Base-by-base conservation (phyloP, 148 eudicot genomes). In the Arctostaphylos glauca region DNA sequence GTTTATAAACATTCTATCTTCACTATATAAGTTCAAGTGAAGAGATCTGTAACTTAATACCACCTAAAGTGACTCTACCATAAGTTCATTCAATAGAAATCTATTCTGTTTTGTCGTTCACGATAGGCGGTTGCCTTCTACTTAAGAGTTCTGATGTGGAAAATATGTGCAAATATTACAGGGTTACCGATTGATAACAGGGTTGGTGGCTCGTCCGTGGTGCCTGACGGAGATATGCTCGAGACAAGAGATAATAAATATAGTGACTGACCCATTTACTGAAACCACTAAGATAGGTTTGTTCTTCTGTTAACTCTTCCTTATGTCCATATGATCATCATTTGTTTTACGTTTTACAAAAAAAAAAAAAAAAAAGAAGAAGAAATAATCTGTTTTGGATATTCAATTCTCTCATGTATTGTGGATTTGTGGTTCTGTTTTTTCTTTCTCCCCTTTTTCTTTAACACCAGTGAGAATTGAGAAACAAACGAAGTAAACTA, bases 221-320 rank as follows among this genome's bases (percentile, higher is more conserved):
- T 92, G 89, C 85, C 87, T 96, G 88, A 88, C 90, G 88, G 99
- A 94, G 89, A 89, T 94, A 74, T 89, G 96, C 87, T 90, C 97
- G 47, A 92, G 91, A 80, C 91, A 86, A 81, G 97, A 96, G 87
- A 93, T 96, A 77, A 88, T 96, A 81, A 89, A 84, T 86, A 85
- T 90, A 62, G 87, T 96, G 55, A 89, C 94, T 52, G 92, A 96
- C 78, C 43, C 97, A 73, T 82, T 80, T 81, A 87, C 86, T 64
- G 98, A 96, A 87, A 92, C 92, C 86, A 87, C 89, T 5, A 95
- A 96, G 87, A 90, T 87, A 87, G 98, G 99, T 94, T 18, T 56
- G 85, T 85, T 59, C 47, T 47, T 47, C 46, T 68, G 60, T 41
- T 60, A 25, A 50, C 58, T 41, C 21, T 77, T 66, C 14, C 79